phyloP scores from a whole-genome alignment of 371 early-diverging fungal genomes.

The Apophysomyces trapeziformis region DNA sequence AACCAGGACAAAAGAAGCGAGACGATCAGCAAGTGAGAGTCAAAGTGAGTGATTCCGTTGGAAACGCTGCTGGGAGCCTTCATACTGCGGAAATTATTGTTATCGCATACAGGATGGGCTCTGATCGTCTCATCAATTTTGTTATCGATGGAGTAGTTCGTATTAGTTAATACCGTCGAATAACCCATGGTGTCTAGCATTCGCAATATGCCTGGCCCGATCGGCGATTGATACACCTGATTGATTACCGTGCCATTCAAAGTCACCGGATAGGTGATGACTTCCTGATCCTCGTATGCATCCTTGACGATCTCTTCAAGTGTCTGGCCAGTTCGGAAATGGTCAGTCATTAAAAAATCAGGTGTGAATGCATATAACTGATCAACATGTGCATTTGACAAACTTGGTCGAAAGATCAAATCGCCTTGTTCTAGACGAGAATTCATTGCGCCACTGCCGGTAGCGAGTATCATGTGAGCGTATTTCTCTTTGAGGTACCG shows the following conservation, averaged over 20 bases:
- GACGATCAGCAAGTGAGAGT: background rate
- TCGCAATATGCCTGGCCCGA: conserved; percentile 42
- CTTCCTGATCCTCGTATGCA: conserved; percentile 15
- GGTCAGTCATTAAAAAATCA: conserved; percentile 32
- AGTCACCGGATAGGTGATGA: conserved; percentile 20
- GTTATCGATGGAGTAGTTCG: conserved; percentile 24
- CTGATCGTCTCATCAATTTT: conserved; percentile 10
- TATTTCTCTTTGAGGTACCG: background rate
- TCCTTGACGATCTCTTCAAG: conserved; percentile 19
- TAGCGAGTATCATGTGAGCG: background rate
- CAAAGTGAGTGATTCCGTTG: background rate
- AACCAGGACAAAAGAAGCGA: background rate
- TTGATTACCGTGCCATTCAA: conserved; percentile 10
- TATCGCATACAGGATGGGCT: conserved; percentile 20
- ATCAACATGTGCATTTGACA: conserved; percentile 30
- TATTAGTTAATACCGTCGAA: conserved; percentile 36
- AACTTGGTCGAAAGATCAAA: conserved; percentile 24
- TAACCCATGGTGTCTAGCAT: conserved; percentile 43
- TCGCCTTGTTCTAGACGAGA: conserved; percentile 1
- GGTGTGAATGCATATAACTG: conserved; percentile 21
- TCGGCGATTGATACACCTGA: conserved; percentile 26
- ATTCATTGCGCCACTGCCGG: conserved; percentile 15
- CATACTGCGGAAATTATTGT: conserved; percentile 1
- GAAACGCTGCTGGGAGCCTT: conserved; percentile 2
- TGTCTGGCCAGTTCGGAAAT: conserved; percentile 19